Evolutionary conservation across 768 basidiomycete genomes (phyloP), one percentile per base, ranked within the genome.

Genomic region (Rhodosporidiobolus odoratus): DNA sequence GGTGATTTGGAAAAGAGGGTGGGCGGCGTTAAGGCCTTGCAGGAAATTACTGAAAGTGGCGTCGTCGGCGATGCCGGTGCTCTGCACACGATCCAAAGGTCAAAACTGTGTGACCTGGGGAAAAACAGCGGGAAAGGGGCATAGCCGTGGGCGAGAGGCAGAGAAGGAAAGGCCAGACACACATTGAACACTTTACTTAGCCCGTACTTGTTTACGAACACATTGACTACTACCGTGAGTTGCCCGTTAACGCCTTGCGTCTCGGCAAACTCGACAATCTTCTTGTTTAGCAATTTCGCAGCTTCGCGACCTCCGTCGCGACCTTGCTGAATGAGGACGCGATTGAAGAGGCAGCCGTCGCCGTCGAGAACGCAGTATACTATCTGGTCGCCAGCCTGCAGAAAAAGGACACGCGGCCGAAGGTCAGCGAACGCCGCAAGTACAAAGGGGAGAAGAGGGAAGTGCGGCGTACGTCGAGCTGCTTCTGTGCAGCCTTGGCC

Each of bases 291-390:
- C 2, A 61, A 52, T 13, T 56, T 27, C 2, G 72, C 72, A 5
- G 68, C 67, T 35, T 66, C 61, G 37, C 67, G 59, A 0, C 72
- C 72, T 21, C 72, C 72, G 12, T 73, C 72, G 27, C 72, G 59
- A 5, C 72, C 72, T 19, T 56, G 56, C 27, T 40, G 37, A 57
- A 73, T 38, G 32, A 69, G 58, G 3, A 41, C n/a, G 41, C 72
- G 64, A 37, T 69, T 15, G 21, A 69, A 69, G 65, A 73, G 58
- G 52, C 72, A 73, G 13, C 72, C 72, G 58, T 73, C 72, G 37
- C 72, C 72, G 57, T 73, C 72, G 40, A 73, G 68, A 27, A 69
- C 62, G 45, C 56, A 58, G 45, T 58, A 65, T 27, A 66, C 43
- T 9, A 69, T 54, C 27, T 61, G 57, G 23, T 73, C 72, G 21